Percentiles rank a stretch among this genome's conserved stretches.
phyloP scores from a whole-genome alignment of 176 grass and related monocot species.

The Paspalum vaginatum region DNA sequence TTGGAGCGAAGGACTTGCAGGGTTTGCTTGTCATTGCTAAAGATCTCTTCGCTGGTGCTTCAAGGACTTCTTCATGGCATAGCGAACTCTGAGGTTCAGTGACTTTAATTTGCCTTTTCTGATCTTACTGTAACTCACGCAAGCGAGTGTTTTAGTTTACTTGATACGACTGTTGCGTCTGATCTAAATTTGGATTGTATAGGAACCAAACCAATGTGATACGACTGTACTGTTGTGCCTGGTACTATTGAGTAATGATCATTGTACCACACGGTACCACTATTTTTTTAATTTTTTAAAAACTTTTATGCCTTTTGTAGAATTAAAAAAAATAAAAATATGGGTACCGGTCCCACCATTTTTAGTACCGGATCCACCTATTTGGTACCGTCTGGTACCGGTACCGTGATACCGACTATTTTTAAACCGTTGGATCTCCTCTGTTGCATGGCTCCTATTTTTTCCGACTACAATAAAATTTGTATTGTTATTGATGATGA shows the following conservation, averaged over 20 bases:
- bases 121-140: conserved; percentile 13
- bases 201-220: not conserved
- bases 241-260: conserved; percentile 9
- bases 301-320: too few species aligned
- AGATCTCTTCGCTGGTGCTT: conserved; percentile 62
- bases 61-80: conserved; percentile 38
- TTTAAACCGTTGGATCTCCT: too few species aligned
- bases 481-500: not conserved
- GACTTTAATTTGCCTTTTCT: not conserved
- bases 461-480: too few species aligned
- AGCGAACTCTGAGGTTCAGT: conserved; percentile 63
- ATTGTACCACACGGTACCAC: too few species aligned
- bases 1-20: conserved; percentile 70
- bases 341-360: too few species aligned
- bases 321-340: too few species aligned
- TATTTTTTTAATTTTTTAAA: too few species aligned
- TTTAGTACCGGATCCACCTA: too few species aligned
- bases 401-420: too few species aligned
- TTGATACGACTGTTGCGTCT: conserved; percentile 13
- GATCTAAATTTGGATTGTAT: not conserved
- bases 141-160: conserved; percentile 15
- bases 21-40: conserved; percentile 79
- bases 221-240: not conserved
- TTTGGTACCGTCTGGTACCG: too few species aligned
- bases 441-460: too few species aligned